Evolutionary conservation across 176 grass and related monocot genomes (phyloP).

Genomic region (Musa troglodytarum): DNA sequence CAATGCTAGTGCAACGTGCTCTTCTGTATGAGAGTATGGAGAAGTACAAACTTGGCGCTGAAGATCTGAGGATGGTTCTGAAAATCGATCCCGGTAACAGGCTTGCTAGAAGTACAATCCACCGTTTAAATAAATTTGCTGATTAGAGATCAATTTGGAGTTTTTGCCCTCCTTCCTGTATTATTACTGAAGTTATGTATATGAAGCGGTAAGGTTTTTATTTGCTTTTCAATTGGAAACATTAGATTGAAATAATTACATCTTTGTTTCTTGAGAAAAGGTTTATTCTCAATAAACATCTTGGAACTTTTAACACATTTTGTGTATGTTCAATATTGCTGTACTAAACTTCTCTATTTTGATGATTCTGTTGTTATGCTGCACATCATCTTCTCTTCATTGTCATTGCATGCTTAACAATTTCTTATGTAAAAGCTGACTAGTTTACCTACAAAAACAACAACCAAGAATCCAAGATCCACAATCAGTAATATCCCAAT

Average conservation of each 20-base stretch:
- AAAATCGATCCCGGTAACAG: slow-evolving; percentile 89
- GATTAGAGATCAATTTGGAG: slow-evolving; percentile 39
- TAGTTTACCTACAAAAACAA: too few species aligned
- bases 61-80: slow-evolving; percentile 91
- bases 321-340: background rate
- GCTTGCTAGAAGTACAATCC: slow-evolving; percentile 90
- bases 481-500: too few species aligned
- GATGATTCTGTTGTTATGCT: background rate
- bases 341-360: background rate
- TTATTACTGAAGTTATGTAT: background rate
- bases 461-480: too few species aligned
- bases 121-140: slow-evolving; percentile 88
- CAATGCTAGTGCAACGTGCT: slow-evolving; percentile 75
- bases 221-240: background rate
- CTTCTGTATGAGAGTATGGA: slow-evolving; percentile 92
- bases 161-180: background rate
- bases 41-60: slow-evolving; percentile 89
- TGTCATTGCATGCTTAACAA: background rate
- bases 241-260: background rate
- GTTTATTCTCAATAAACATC: background rate
- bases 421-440: too few species aligned
- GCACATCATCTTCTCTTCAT: background rate
- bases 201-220: background rate
- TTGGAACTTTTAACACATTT: background rate
- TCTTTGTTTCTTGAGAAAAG: background rate